Percentiles rank a stretch among this genome's conserved stretches.
Conservation (phyloP, 768 basidiomycete species). For the Leucocoprinus birnbaumii region DNA sequence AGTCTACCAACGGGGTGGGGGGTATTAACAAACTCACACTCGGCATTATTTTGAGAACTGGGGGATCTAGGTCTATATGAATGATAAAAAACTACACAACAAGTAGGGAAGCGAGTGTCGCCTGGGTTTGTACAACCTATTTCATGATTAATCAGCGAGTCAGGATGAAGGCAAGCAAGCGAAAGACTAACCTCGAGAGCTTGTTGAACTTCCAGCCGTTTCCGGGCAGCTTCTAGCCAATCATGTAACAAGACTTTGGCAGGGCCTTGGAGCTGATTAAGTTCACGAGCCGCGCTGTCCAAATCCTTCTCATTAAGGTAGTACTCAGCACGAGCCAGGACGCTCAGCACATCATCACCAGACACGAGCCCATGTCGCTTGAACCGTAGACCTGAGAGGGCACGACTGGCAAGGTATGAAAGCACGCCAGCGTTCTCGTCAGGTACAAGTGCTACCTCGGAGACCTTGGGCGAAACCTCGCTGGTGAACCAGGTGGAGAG, state of each 20-base stretch:
- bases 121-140: constrained; percentile 81
- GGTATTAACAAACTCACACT: background rate
- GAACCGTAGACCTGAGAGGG: constrained; percentile 76
- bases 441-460: constrained; percentile 90
- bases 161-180: background rate
- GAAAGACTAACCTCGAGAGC: constrained; percentile 68
- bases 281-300: constrained; percentile 83
- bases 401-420: constrained; percentile 79
- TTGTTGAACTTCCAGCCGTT: constrained; percentile 87
- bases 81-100: constrained; percentile 50
- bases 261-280: constrained; percentile 86
- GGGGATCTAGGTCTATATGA: constrained; percentile 7
- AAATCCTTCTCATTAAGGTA: constrained; percentile 91
- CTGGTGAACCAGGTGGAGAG: constrained; percentile 89
- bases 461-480: constrained; percentile 79
- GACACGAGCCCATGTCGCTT: constrained; percentile 74
- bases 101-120: constrained; percentile 76
- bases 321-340: constrained; percentile 85
- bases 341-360: constrained; percentile 83
- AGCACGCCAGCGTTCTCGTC: constrained; percentile 87
- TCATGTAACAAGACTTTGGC: constrained; percentile 73
- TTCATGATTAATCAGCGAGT: constrained; percentile 15
- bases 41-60: background rate
- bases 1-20: background rate
- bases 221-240: constrained; percentile 89